A percentile compares a stretch with the other conserved stretches of the same genome.
These are phyloP conservation scores for Diutina siamensis DNA, from an alignment of 1,139 yeast genomes.

Conservation along the genomic window DNA sequence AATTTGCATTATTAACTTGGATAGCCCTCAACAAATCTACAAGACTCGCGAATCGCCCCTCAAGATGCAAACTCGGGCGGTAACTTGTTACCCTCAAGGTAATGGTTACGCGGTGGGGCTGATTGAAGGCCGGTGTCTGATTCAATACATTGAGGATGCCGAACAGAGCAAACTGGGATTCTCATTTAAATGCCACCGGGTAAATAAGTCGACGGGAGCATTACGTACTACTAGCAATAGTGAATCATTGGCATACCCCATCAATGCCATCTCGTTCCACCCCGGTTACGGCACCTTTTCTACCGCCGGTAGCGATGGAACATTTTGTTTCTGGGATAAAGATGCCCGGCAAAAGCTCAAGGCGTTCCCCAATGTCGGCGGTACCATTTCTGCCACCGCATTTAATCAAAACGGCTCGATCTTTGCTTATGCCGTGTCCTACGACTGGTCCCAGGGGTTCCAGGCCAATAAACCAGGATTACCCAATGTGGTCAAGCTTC, in stretches of 20 bases:
- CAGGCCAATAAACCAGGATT: conserved; percentile 65
- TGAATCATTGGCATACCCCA: conserved; percentile 57
- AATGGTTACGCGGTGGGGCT: conserved; percentile 91
- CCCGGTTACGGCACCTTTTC: conserved; percentile 85
- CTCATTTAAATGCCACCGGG: conserved; percentile 91
- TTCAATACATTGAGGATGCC: conserved; percentile 79
- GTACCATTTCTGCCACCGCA: conserved; percentile 64
- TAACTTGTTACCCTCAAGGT: conserved; percentile 80
- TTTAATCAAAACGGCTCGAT: conserved; percentile 79
- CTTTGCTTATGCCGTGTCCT: conserved; percentile 85
- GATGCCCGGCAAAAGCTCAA: conserved; percentile 82
- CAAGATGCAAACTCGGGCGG: conserved; percentile 79
- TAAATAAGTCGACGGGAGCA: conserved; percentile 27
- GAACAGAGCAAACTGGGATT: conserved; percentile 67
- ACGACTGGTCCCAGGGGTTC: conserved; percentile 92
- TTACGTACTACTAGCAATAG: conserved; percentile 12
- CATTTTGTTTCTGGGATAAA: conserved; percentile 94
- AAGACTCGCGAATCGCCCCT: conserved; percentile 70
- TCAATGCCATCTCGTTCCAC: conserved; percentile 76
- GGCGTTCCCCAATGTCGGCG: conserved; percentile 63
- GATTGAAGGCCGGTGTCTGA: conserved; percentile 95
- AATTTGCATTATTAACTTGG: conserved; percentile 62
- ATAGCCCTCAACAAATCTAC: conserved; percentile 76
- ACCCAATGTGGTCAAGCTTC: conserved; percentile 70
- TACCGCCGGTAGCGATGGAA: conserved; percentile 93